Evolutionary conservation across 768 basidiomycete genomes (phyloP).

Genomic region (Pisolithus albus): DNA sequence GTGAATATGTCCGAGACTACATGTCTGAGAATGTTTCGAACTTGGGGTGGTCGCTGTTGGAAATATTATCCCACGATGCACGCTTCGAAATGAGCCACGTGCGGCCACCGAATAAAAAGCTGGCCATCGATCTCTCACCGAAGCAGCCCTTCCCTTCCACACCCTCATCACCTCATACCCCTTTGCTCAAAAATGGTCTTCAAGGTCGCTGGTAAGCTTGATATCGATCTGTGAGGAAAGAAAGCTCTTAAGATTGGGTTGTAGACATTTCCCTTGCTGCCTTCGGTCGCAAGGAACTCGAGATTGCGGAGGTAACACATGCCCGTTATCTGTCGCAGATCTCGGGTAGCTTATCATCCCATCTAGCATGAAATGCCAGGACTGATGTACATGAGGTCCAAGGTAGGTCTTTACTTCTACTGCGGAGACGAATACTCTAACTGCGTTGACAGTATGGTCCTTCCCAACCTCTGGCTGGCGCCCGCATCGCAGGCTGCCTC

Average conservation of each 20-base stretch:
- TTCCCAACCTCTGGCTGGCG: constrained; percentile 83
- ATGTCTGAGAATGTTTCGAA: no score
- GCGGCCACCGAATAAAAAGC: constrained; percentile 24
- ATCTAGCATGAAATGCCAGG: constrained; percentile 88
- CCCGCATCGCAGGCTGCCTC: constrained; percentile 95
- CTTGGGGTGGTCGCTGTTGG: no score
- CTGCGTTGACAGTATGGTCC: constrained; percentile 53
- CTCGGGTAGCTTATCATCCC: constrained; percentile 7
- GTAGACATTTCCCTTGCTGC: constrained; percentile 94
- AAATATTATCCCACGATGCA: constrained; percentile 19
- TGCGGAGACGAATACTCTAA: constrained; percentile 9
- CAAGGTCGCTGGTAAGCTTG: constrained; percentile 77
- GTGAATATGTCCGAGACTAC: no score
- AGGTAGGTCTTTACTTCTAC: constrained; percentile 41
- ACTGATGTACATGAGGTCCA: constrained; percentile 86
- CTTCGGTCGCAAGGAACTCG: constrained; percentile 99
- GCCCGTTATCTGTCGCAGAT: constrained; percentile 10
- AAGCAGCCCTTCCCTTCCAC: constrained; percentile 17
- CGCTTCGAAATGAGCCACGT: constrained; percentile 17
- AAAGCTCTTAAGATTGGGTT: constrained; percentile 3
- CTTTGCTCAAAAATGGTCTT: constrained; percentile 51
- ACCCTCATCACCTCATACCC: constrained; percentile 14
- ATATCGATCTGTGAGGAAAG: background rate
- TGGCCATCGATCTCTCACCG: constrained; percentile 16
- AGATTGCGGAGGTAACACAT: constrained; percentile 86